Conservation (phyloP, 768 basidiomycete genomes). For the Podaxis sp. region DNA sequence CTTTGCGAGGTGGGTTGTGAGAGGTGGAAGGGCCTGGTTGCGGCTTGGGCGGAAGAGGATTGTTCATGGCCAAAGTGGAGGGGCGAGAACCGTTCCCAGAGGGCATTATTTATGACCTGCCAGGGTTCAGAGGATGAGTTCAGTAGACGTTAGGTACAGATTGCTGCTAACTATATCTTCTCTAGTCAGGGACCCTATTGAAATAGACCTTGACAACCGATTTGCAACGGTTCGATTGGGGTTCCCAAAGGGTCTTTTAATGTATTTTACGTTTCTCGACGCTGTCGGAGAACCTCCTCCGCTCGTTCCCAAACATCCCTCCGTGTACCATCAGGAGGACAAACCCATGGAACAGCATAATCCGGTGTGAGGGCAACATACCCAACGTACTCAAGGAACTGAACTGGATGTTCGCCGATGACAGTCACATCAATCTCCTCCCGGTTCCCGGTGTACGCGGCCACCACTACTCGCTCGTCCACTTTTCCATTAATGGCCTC, state of each 20-base stretch:
- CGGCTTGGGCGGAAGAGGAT: neutral
- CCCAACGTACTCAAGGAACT: conserved; percentile 7
- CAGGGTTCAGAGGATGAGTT: neutral
- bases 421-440: conserved; percentile 9
- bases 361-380: conserved; percentile 1
- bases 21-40: neutral
- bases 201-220: too few relatives aligned
- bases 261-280: neutral
- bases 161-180: neutral
- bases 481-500: conserved; percentile 5
- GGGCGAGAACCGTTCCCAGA: neutral
- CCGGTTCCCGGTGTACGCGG: neutral
- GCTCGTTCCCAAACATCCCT: conserved; percentile 7
- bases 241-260: neutral
- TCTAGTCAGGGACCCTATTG: neutral
- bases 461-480: conserved; percentile 2
- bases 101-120: neutral
- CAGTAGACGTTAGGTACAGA: neutral
- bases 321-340: neutral
- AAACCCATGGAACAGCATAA: conserved; percentile 11
- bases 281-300: conserved; percentile 1
- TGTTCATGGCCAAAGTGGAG: neutral
- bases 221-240: too few relatives aligned
- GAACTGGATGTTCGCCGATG: conserved; percentile 5
- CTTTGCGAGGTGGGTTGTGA: neutral